Evolutionary conservation across 345 rosid species (phyloP).

Genomic region (Corchorus olitorius): DNA sequence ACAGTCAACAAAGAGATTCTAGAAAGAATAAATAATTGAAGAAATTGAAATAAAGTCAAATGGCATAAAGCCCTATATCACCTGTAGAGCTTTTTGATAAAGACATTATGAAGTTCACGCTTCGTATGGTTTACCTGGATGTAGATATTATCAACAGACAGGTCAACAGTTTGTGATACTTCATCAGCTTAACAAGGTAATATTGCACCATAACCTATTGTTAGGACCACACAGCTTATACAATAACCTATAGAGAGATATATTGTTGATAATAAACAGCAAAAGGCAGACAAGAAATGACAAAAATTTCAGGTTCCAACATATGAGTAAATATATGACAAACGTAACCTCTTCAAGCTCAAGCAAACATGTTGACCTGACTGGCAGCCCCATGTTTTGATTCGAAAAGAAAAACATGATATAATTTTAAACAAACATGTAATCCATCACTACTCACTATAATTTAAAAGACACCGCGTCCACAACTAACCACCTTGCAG

Average conservation of each 20-base stretch:
- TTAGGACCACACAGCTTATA: not conserved
- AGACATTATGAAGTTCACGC: conserved; percentile 93
- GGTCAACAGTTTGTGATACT: not conserved
- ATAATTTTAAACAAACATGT: not conserved
- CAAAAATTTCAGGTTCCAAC: not conserved
- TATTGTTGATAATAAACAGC: too few species aligned
- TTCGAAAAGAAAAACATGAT: not conserved
- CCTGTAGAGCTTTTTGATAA: conserved; percentile 98
- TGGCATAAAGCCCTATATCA: conserved; percentile 23
- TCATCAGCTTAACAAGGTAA: not conserved
- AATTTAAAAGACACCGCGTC: not conserved
- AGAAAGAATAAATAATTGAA: not conserved
- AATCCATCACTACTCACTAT: not conserved
- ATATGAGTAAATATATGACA: not conserved
- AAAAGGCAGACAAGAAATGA: not conserved
- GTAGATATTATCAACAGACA: conserved; percentile 23
- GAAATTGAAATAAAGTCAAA: not conserved
- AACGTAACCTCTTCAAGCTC: not conserved
- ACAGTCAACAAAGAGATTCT: not conserved
- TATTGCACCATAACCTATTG: not conserved
- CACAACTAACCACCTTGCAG: not conserved
- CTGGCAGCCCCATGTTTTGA: not conserved
- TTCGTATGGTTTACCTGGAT: conserved; percentile 91
- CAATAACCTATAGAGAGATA: not conserved
- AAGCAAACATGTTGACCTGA: not conserved